phyloP scores from a whole-genome alignment of 2,329 filamentous ascomycete genomes.

The Nemania sp. region DNA sequence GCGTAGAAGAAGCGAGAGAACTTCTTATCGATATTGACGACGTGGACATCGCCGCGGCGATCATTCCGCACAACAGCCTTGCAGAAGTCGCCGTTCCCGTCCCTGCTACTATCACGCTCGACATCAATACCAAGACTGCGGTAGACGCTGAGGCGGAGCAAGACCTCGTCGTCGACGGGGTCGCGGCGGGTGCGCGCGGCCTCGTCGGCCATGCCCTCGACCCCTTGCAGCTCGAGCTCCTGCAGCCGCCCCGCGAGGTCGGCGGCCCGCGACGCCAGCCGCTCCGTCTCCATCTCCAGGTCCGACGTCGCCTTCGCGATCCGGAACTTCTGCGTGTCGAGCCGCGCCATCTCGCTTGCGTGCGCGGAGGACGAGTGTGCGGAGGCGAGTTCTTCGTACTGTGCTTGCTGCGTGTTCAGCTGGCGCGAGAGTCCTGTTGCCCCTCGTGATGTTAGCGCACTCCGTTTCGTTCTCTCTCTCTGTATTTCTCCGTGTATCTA shows the following conservation, averaged over 20 bases:
- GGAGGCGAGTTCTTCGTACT: constrained; percentile 75
- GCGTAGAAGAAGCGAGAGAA: constrained; percentile 91
- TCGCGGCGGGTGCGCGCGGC: constrained; percentile 43
- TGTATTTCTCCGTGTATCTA: background rate
- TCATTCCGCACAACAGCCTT: constrained; percentile 85
- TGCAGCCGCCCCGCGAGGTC: constrained; percentile 74
- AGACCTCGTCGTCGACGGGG: constrained; percentile 64
- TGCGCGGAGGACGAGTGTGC: constrained; percentile 79
- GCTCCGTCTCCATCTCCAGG: constrained; percentile 91
- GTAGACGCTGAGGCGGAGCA: constrained; percentile 86
- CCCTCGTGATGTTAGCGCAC: background rate
- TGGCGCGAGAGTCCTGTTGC: constrained; percentile 67
- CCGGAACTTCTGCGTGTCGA: constrained; percentile 93
- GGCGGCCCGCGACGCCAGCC: constrained; percentile 77
- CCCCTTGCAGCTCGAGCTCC: constrained; percentile 83
- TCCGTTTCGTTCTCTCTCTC: background rate
- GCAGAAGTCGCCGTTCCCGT: constrained; percentile 74
- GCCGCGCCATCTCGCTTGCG: constrained; percentile 78
- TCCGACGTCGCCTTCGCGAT: constrained; percentile 90
- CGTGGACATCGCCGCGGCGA: constrained; percentile 86
- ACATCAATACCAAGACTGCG: constrained; percentile 88
- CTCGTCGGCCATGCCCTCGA: constrained; percentile 63
- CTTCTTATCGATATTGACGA: constrained; percentile 91
- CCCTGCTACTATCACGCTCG: constrained; percentile 75
- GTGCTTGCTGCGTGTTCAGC: constrained; percentile 72